These are phyloP conservation scores for Fomitopsis schrenkii DNA, from an alignment of 1,284 basidiomycete genomes.

Conservation along the genomic window DNA sequence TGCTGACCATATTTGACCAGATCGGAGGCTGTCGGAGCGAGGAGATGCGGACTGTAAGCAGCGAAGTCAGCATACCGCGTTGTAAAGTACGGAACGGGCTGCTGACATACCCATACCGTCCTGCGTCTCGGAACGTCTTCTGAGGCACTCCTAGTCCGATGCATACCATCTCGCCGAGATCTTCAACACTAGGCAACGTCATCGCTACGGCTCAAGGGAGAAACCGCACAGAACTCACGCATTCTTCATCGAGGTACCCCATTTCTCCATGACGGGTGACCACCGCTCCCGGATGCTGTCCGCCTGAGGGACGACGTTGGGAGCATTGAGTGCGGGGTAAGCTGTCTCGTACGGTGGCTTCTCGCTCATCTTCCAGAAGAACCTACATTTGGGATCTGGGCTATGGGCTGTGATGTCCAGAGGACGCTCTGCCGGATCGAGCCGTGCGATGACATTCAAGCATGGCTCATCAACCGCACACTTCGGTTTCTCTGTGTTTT, in stretches of 20 bases:
- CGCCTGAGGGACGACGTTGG: slow-evolving; percentile 74
- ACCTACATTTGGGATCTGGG: slow-evolving; percentile 90
- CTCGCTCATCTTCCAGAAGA: slow-evolving; percentile 87
- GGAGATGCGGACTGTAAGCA: slow-evolving; percentile 67
- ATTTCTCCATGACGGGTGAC: slow-evolving; percentile 70
- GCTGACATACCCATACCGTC: slow-evolving; percentile 67
- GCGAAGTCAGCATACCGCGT: neutral
- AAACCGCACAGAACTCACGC: slow-evolving; percentile 50
- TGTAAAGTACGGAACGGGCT: neutral
- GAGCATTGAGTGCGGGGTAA: slow-evolving; percentile 71
- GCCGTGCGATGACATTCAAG: slow-evolving; percentile 61
- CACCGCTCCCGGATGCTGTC: slow-evolving; percentile 54
- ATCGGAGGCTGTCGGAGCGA: slow-evolving; percentile 90
- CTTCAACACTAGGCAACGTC: slow-evolving; percentile 55
- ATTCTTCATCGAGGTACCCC: slow-evolving; percentile 83
- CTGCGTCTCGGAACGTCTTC: slow-evolving; percentile 70
- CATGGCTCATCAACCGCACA: slow-evolving; percentile 78
- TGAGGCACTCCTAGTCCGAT: slow-evolving; percentile 72
- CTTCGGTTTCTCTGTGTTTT: slow-evolving; percentile 91
- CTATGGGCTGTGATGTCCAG: slow-evolving; percentile 74
- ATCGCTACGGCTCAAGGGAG: neutral
- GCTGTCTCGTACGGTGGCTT: slow-evolving; percentile 73
- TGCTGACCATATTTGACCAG: slow-evolving; percentile 73
- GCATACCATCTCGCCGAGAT: slow-evolving; percentile 79
- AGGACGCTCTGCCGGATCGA: slow-evolving; percentile 76